These are phyloP conservation scores for Apostasia shenzhenica DNA, from an alignment of 106 monocot genomes.

Conservation along the genomic window DNA sequence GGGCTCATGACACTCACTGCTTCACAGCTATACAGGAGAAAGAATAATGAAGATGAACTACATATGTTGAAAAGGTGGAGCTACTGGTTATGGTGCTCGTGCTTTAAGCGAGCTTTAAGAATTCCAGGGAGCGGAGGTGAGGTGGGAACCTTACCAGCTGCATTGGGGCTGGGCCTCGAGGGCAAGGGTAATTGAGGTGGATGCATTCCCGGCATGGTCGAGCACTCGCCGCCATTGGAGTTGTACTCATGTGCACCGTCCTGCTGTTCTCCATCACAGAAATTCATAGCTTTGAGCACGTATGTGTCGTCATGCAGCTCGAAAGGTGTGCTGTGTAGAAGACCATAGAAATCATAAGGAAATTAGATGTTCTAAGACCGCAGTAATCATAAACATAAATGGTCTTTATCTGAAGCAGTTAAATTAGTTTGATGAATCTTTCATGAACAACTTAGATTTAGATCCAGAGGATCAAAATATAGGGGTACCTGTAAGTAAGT, in stretches of 20 bases:
- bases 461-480: no score
- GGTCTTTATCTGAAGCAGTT: no score
- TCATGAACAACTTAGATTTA: no score
- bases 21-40: constrained; percentile 10
- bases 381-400: no score
- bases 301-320: constrained; percentile 83
- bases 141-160: constrained; percentile 25
- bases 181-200: constrained; percentile 25
- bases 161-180: constrained; percentile 19
- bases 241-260: constrained; percentile 23
- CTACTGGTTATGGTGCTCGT: constrained; percentile 33
- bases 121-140: constrained; percentile 78
- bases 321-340: constrained; percentile 76
- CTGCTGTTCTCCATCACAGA: constrained; percentile 36
- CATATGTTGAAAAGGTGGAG: background rate
- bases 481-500: no score
- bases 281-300: constrained; percentile 83
- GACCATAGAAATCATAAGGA: background rate
- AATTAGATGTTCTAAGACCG: background rate
- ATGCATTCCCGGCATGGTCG: constrained; percentile 21
- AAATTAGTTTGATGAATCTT: no score
- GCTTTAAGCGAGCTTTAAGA: constrained; percentile 65
- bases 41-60: background rate
- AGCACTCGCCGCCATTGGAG: constrained; percentile 42
- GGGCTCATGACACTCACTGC: background rate